These are phyloP conservation scores for Conringia planisiliqua DNA, from an alignment of 345 rosid species.

Conservation along the genomic window DNA sequence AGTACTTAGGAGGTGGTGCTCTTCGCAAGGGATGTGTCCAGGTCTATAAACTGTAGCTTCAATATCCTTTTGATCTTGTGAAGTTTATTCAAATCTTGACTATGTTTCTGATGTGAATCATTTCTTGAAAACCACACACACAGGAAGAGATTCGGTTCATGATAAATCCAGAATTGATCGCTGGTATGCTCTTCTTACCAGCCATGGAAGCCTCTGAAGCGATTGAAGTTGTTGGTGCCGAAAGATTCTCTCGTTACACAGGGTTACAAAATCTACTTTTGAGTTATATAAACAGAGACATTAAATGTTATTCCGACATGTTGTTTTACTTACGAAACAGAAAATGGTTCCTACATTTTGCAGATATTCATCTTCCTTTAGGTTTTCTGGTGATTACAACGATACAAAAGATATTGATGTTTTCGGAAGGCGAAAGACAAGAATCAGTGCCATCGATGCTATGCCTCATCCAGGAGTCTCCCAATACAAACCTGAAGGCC, in stretches of 20 bases:
- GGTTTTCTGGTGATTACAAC: slow-evolving; percentile 61
- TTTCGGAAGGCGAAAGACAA: slow-evolving; percentile 58
- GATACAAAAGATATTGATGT: slow-evolving; percentile 55
- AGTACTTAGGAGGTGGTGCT: slow-evolving; percentile 81
- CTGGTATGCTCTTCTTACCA: slow-evolving; percentile 88
- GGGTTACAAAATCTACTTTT: slow-evolving; percentile 48
- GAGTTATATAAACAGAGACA: background rate
- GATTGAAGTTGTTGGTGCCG: slow-evolving; percentile 76
- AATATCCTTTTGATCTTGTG: background rate
- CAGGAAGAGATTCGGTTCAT: slow-evolving; percentile 92
- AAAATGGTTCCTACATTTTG: slow-evolving; percentile 16
- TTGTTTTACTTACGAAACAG: background rate
- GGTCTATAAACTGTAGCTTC: slow-evolving; percentile 34
- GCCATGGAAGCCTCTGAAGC: slow-evolving; percentile 76
- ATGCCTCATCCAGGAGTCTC: slow-evolving; percentile 51
- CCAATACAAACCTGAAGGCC: slow-evolving; percentile 47
- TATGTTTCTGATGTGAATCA: background rate
- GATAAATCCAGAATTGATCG: slow-evolving; percentile 82
- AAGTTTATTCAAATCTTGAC: background rate
- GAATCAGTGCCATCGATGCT: slow-evolving; percentile 81
- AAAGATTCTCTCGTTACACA: slow-evolving; percentile 68
- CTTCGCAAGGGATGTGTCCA: slow-evolving; percentile 79
- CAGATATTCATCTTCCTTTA: slow-evolving; percentile 86
- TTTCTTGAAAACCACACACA: background rate
- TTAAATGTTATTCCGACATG: background rate